Conservation (phyloP, 2,329 filamentous ascomycete genomes). For the Amylocarpus encephaloides region DNA sequence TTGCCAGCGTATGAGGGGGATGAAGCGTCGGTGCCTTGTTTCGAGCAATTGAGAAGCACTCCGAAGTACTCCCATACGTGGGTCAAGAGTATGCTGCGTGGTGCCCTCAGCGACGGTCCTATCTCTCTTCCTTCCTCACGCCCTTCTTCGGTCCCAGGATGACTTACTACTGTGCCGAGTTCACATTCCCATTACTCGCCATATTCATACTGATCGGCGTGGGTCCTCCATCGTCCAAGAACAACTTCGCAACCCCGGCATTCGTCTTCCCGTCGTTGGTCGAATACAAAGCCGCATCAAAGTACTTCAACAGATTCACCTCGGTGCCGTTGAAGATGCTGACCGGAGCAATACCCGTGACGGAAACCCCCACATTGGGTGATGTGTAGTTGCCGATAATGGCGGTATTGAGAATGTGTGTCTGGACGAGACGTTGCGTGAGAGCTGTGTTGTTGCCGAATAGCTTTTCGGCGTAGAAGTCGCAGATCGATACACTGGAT, state of each 20-base stretch:
- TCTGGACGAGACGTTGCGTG: constrained; percentile 50
- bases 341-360: constrained; percentile 47
- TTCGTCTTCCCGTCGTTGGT: constrained; percentile 42
- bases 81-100: constrained; percentile 45
- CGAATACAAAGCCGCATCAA: constrained; percentile 46
- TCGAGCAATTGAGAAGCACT: constrained; percentile 46
- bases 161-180: constrained; percentile 49
- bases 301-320: constrained; percentile 51
- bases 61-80: constrained; percentile 57
- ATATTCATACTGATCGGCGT: constrained; percentile 46
- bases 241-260: constrained; percentile 45
- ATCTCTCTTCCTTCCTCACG: neutral
- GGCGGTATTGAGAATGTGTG: constrained; percentile 53
- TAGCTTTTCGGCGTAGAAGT: constrained; percentile 13
- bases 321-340: constrained; percentile 41
- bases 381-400: constrained; percentile 53
- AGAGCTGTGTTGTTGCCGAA: constrained; percentile 45
- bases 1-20: constrained; percentile 44
- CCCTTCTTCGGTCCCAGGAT: neutral
- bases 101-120: neutral
- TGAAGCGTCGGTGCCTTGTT: constrained; percentile 39
- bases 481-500: constrained; percentile 11
- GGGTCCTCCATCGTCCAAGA: constrained; percentile 51
- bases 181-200: constrained; percentile 40
- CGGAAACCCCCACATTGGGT: constrained; percentile 45